Base-by-base conservation (phyloP, 73 alveolate genomes). In the Blepharisma stoltei region DNA sequence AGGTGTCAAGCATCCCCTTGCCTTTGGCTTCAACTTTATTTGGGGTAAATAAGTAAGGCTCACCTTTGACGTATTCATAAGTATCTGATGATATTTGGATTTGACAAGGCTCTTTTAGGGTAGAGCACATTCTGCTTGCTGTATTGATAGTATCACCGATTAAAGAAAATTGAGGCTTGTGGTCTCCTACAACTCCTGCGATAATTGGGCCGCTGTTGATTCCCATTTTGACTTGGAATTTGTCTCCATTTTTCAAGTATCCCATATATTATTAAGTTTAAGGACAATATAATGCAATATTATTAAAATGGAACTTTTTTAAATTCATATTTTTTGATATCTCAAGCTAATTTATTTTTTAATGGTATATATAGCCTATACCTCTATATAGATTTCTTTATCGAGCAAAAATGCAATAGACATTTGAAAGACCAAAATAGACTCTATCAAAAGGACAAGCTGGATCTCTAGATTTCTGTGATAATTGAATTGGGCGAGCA, bases 121-220 rank as follows among this genome's bases (percentile, higher is more conserved):
- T 89, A 6, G 97, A 85, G 55, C 99, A 88, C 93, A 96, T 97
- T 84, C 99, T 90, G 54, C 79, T 84, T 80, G 44, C 67, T 53
- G 98, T 97, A 90, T 97, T 96, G 32, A 97, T 99, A 14, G 99
- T 95, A 86, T 96, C 99, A 20, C 99, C 99, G 23, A 97, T 91
- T 48, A 97, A 86, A 32, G 98, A 90, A 88, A 96, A 97, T 81
- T 97, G 95, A 1, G 99, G 99, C 66, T 94, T 90, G 77, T 95
- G 98, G 47, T 88, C 95, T 11, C 99, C 99, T 8, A 97, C 97
- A 44, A 96, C 99, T 8, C 99, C 99, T 7, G 99, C 96, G 48
- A 97, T 91, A 9, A 96, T 99, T 55, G 94, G 86, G 21, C 99
- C 99, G 46, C 95, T 90, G 78, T 97, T 97, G 69, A 97, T 90